Base-by-base conservation (phyloP, 225 moss, liverwort and hornwort genomes). In the Neckera pumila region DNA sequence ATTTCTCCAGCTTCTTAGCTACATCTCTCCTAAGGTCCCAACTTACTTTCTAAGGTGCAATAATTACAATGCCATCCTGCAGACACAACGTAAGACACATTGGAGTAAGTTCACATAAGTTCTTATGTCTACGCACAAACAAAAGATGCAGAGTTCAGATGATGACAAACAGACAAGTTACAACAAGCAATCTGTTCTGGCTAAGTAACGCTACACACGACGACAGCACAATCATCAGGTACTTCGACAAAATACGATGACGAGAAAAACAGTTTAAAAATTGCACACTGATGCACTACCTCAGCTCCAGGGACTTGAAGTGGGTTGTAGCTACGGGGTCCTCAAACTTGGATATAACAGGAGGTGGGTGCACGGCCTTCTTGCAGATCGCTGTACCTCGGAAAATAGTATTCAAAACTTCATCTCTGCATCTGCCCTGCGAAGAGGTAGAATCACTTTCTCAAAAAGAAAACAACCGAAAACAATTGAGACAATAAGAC, bases 401-500 rank as follows among this genome's bases (percentile, higher is more conserved):
- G 97, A 67, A 98, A 95, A 84, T 97, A 98, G 74, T 97, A n/a
- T 98, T 16, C 98, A 95, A 87, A 98, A 98, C 79, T 94, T 96
- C 89, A 98, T 95, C 58, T 88, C 91, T 58, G 91, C 88, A 80
- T 87, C 93, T 90, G 71, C 64, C 74, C 92, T 91, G 90, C 89
- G 66, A 83, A 63, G 17, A 78, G 62, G 43, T 86, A 58, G 28
- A 70, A 82, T 67, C 76, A 73, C 33, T 33, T 38, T 72, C 49
- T 84, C 79, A 91, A 76, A 49, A 91, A 59, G 54, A 17, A 54
- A 54, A 54, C 54, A 54, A 54, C 54, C 54, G 54, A 54, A 54
- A 17, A 54, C 54, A 54, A 54, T 7, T 17, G 54, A 54, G 54
- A 64, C 9, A 18, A 7, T 64, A 64, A 33, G 9, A 34, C 31